Conservation (phyloP, 2,329 filamentous ascomycete species). For the Ascomycota sp. region DNA sequence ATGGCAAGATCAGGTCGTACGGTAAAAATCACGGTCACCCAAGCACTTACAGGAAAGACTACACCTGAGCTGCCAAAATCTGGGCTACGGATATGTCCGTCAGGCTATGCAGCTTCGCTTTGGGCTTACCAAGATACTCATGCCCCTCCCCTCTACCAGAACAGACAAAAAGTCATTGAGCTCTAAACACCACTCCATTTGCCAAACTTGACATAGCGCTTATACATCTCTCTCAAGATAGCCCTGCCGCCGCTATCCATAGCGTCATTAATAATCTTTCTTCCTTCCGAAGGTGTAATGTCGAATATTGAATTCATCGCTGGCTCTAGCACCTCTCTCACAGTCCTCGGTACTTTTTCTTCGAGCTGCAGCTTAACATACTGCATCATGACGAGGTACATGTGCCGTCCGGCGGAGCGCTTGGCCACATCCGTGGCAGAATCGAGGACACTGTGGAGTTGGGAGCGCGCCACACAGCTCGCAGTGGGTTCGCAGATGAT, state of each 20-base stretch:
- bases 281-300: conserved; percentile 31
- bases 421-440: conserved; percentile 41
- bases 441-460: conserved; percentile 26
- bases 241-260: conserved; percentile 39
- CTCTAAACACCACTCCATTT: conserved; percentile 39
- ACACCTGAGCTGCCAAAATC: not conserved
- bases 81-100: too few relatives aligned
- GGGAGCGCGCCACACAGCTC: conserved; percentile 28
- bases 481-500: conserved; percentile 38
- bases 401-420: conserved; percentile 38
- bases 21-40: conserved; percentile 38
- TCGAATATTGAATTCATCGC: conserved; percentile 38
- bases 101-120: too few relatives aligned
- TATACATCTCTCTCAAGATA: conserved; percentile 36
- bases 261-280: conserved; percentile 36
- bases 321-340: conserved; percentile 34
- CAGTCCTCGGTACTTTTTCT: conserved; percentile 23
- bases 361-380: conserved; percentile 43
- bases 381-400: conserved; percentile 37
- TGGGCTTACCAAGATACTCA: too few relatives aligned
- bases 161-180: too few relatives aligned
- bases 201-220: conserved; percentile 39
- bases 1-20: conserved; percentile 35
- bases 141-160: too few relatives aligned
- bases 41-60: conserved; percentile 20